Evolutionary conservation across 371 early-diverging fungal species (phyloP).

Genomic region (Mortierella sp.): DNA sequence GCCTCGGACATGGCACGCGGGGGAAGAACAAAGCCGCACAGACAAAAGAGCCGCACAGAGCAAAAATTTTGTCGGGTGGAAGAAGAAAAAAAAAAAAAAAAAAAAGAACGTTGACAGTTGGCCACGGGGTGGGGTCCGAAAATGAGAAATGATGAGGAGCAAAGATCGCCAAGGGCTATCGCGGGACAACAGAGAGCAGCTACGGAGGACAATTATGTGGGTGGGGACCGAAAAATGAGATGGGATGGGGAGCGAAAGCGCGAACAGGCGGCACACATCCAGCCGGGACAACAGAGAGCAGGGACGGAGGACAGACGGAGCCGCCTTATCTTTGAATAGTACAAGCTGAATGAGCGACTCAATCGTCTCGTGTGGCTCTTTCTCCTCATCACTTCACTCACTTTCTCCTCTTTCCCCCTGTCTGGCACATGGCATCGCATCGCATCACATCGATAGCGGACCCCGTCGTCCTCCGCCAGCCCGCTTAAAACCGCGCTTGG

Average conservation of each 20-base stretch:
- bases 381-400: not conserved
- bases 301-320: too few relatives aligned
- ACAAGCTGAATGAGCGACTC: too few relatives aligned
- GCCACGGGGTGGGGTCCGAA: too few relatives aligned
- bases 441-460: not conserved
- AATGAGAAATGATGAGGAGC: too few relatives aligned
- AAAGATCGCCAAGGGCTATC: too few relatives aligned
- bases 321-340: too few relatives aligned
- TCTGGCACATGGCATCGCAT: constrained; percentile 7
- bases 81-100: not conserved
- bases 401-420: not conserved
- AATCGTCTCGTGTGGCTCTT: not conserved
- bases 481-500: constrained; percentile 2
- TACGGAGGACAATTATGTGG: too few relatives aligned
- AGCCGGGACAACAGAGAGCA: too few relatives aligned
- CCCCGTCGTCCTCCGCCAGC: constrained; percentile 6
- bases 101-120: not conserved
- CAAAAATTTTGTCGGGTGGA: not conserved
- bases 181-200: too few relatives aligned
- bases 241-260: too few relatives aligned
- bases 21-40: not conserved
- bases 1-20: not conserved
- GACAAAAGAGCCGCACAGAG: not conserved
- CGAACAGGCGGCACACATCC: too few relatives aligned
- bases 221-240: too few relatives aligned